Conservation (phyloP, 768 basidiomycete species). For the Sutorius australiensis region DNA sequence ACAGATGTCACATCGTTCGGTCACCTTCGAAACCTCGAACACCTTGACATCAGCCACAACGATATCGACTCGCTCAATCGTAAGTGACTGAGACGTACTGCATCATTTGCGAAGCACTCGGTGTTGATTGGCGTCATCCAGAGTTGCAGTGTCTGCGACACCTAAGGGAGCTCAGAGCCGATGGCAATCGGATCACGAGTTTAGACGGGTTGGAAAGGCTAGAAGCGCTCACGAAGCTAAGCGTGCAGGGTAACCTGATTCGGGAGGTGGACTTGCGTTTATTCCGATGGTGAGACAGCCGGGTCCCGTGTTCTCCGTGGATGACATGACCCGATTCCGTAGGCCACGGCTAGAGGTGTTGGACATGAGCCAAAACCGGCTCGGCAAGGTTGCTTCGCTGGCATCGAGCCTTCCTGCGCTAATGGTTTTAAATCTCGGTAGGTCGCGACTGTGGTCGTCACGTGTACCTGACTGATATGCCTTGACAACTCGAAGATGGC, state of each 20-base stretch:
- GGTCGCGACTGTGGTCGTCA: slow-evolving; percentile 33
- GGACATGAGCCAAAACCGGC: slow-evolving; percentile 72
- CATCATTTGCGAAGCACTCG: not conserved
- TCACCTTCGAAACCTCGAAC: slow-evolving; percentile 82
- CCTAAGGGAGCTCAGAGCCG: slow-evolving; percentile 85
- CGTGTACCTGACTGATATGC: slow-evolving; percentile 15
- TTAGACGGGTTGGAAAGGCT: slow-evolving; percentile 75
- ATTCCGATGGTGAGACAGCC: slow-evolving; percentile 58
- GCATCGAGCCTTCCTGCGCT: slow-evolving; percentile 54
- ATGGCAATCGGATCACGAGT: slow-evolving; percentile 74
- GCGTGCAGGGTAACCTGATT: slow-evolving; percentile 72
- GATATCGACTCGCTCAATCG: slow-evolving; percentile 83
- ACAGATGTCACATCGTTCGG: slow-evolving; percentile 84
- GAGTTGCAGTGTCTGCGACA: slow-evolving; percentile 83
- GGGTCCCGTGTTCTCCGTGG: slow-evolving; percentile 7
- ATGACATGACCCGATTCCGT: slow-evolving; percentile 9
- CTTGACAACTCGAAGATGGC: slow-evolving; percentile 50
- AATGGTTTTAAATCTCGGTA: slow-evolving; percentile 79
- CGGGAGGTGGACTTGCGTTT: slow-evolving; percentile 53
- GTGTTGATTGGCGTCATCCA: slow-evolving; percentile 33
- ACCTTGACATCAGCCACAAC: slow-evolving; percentile 88
- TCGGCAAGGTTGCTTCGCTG: slow-evolving; percentile 58
- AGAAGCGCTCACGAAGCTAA: slow-evolving; percentile 80
- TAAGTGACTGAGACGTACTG: slow-evolving; percentile 40
- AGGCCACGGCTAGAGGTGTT: slow-evolving; percentile 73